phyloP scores from a whole-genome alignment of 495 filamentous ascomycete genomes.

The Aspergillus carlsbadensis region DNA sequence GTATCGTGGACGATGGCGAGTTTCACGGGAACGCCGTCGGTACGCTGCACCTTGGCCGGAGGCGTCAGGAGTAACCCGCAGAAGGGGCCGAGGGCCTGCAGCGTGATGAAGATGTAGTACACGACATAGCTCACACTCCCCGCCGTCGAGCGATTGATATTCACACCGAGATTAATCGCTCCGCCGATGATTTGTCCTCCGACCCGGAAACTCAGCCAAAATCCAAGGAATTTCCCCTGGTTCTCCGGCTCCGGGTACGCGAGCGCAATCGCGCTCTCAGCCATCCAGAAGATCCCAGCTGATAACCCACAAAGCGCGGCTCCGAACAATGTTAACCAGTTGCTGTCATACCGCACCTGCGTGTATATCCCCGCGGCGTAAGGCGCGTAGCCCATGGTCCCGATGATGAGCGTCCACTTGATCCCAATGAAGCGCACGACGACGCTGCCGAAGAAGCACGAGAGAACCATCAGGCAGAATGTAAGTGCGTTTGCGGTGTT shows the following conservation, averaged over 20 bases:
- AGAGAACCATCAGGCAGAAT: slow-evolving; percentile 65
- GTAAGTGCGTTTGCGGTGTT: slow-evolving; percentile 69
- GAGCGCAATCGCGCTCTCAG: slow-evolving; percentile 64
- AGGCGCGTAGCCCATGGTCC: slow-evolving; percentile 64
- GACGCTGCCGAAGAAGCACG: slow-evolving; percentile 54
- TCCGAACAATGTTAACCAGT: slow-evolving; percentile 64
- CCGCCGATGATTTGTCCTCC: slow-evolving; percentile 64
- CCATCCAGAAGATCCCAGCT: slow-evolving; percentile 67
- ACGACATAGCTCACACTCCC: slow-evolving; percentile 63
- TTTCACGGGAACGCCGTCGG: slow-evolving; percentile 52
- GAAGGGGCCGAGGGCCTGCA: slow-evolving; percentile 58
- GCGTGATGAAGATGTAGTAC: slow-evolving; percentile 59
- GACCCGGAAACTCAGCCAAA: slow-evolving; percentile 62
- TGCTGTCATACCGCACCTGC: slow-evolving; percentile 62
- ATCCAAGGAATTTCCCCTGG: slow-evolving; percentile 56
- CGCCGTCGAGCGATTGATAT: slow-evolving; percentile 48
- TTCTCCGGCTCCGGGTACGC: slow-evolving; percentile 64
- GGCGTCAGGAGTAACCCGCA: slow-evolving; percentile 52
- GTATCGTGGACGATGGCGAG: slow-evolving; percentile 47
- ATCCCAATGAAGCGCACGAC: slow-evolving; percentile 61
- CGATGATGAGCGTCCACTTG: slow-evolving; percentile 62
- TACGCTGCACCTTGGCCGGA: slow-evolving; percentile 55
- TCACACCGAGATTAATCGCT: slow-evolving; percentile 61
- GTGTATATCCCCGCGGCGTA: slow-evolving; percentile 65
- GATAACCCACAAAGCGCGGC: slow-evolving; percentile 64